Evolutionary conservation across 768 basidiomycete species (phyloP), one percentile per base, ranked within the genome.

Genomic region (Termitomyces heimii): DNA sequence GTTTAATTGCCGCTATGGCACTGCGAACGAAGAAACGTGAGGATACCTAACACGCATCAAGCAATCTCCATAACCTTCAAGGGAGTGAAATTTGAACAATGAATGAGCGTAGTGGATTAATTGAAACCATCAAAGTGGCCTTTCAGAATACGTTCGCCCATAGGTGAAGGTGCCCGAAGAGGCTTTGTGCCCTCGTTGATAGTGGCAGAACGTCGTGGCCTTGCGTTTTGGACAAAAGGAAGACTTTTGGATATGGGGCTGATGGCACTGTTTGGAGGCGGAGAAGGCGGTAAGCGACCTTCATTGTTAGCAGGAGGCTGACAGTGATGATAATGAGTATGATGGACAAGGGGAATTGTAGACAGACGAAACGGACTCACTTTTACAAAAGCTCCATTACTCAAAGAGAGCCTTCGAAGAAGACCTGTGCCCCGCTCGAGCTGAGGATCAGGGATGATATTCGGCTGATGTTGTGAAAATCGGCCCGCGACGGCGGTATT

Each of bases 41-140:
- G 8, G 8, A n/a, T 26, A 20, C 49, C 55, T 32, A 40, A 53
- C 20, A 31, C 35, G 40, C 52, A 40, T 55, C 46, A 48, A 54
- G 13, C 60, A 58, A 45, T 49, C 13, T 60, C 54, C 55, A 29
- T 57, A 32, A 37, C 56, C 53, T 35, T 47, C 60, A 55, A 51
- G 50, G 37, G 49, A 35, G 45, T 57, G 54, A 31, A 49, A 62
- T 60, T 53, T 60, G 26, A 49, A 7, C 29, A 48, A 54, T 40
- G 44, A 52, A 42, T 35, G 53, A 40, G 49, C 61, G 20, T 45
- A 57, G 37, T 54, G 49, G 55, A 39, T 80, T 72, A 92, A 67
- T 90, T 89, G 77, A 94, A 94, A 49, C 92, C 87, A 67, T 94
- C 92, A 63, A 93, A 94, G 65, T 94, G 92, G 9, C 92, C 92